These are phyloP conservation scores for Eleusine indica DNA, from an alignment of 176 grass and related monocot genomes.

Conservation along the genomic window DNA sequence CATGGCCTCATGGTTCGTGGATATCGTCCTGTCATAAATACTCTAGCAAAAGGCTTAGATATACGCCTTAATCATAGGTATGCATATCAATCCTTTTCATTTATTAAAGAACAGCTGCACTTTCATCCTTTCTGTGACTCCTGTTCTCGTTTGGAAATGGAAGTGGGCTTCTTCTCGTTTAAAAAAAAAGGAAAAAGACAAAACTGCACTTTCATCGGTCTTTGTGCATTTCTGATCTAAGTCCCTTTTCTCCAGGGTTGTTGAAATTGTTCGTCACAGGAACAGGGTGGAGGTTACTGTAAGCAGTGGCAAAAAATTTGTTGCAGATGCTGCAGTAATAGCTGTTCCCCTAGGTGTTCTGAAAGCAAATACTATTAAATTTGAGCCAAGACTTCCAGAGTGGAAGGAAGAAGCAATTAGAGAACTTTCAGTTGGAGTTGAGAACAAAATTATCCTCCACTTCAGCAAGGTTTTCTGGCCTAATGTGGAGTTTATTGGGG, in stretches of 20 bases:
- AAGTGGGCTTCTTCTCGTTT: no score
- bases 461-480: conserved; percentile 96
- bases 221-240: conserved; percentile 38
- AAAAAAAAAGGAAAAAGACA: no score
- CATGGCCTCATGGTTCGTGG: conserved; percentile 99
- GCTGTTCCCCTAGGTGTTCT: conserved; percentile 83
- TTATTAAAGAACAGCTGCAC: not conserved
- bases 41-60: conserved; percentile 93
- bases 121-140: not conserved
- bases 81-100: conserved; percentile 16
- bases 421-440: conserved; percentile 75
- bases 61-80: conserved; percentile 81
- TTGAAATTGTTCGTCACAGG: conserved; percentile 74
- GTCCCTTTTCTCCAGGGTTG: conserved; percentile 59
- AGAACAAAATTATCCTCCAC: conserved; percentile 96
- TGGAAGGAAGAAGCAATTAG: conserved; percentile 96
- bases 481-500: conserved; percentile 96
- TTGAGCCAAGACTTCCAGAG: conserved; percentile 79
- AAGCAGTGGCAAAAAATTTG: conserved; percentile 82
- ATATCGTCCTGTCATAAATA: conserved; percentile 95
- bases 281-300: conserved; percentile 94
- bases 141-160: no score
- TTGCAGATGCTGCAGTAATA: conserved; percentile 80
- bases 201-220: not conserved
- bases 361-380: conserved; percentile 77